These are phyloP conservation scores for Penicillium steckii DNA, from an alignment of 495 filamentous ascomycete species.

Conservation along the genomic window DNA sequence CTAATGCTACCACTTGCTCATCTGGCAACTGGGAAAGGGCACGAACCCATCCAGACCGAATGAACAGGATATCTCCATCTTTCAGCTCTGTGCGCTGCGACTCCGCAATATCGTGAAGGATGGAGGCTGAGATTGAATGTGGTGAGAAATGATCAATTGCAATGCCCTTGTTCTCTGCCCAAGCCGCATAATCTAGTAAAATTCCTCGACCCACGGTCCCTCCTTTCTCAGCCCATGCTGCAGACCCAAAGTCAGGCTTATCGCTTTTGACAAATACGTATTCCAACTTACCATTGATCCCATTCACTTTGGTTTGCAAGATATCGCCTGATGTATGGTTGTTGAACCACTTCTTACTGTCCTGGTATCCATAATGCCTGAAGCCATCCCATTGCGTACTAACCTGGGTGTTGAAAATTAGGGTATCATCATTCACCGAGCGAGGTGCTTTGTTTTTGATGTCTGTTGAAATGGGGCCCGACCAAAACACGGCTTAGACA, in stretches of 20 bases:
- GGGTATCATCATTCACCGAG: conserved; percentile 14
- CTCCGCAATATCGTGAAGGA: conserved; percentile 3
- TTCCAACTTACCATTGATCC: conserved; percentile 1
- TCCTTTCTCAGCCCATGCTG: conserved; percentile 43
- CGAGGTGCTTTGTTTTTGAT: conserved; percentile 12
- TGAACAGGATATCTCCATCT: conserved; percentile 6
- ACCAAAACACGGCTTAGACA: conserved; percentile 8
- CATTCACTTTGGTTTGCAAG: conserved; percentile 6
- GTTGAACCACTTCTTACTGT: conserved; percentile 8
- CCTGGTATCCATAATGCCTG: conserved; percentile 13
- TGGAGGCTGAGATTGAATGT: neutral
- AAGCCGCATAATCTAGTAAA: conserved; percentile 56
- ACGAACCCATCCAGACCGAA: conserved; percentile 7
- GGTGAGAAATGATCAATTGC: conserved; percentile 4
- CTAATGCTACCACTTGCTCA: neutral
- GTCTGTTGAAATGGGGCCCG: conserved; percentile 7
- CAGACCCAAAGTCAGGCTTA: neutral
- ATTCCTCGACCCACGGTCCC: conserved; percentile 57
- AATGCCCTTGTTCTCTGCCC: conserved; percentile 35
- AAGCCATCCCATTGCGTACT: conserved; percentile 18
- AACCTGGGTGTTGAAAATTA: conserved; percentile 12
- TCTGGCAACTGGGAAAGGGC: neutral
- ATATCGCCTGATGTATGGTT: neutral
- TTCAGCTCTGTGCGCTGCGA: conserved; percentile 3
- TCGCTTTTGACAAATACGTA: neutral